phyloP scores from a whole-genome alignment of 176 grass and related monocot species.

The Stipa capillata region DNA sequence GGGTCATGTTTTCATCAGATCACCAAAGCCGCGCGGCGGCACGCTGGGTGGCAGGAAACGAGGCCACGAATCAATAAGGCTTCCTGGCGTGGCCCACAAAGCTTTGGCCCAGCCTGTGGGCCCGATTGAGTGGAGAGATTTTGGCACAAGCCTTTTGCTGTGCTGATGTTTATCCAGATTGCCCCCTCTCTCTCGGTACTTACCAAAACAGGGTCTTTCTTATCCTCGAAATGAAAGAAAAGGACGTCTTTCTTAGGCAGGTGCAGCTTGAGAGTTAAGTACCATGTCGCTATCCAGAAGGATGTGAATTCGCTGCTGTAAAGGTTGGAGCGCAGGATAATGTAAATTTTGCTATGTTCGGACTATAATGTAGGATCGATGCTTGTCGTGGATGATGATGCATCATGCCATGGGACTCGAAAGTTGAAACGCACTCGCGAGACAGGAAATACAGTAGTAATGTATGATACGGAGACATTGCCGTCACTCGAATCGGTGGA shows the following conservation, averaged over 20 bases:
- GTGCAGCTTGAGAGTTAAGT: not conserved
- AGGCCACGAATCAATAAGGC: not conserved
- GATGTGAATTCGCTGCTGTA: not conserved
- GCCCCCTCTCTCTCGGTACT: not conserved
- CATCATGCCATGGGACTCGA: too few relatives aligned
- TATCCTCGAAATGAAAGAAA: not conserved
- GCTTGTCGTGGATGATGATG: constrained; percentile 18
- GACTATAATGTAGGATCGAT: not conserved
- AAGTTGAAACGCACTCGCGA: not conserved
- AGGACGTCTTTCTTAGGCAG: not conserved
- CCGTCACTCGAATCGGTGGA: not conserved
- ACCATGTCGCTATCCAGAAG: constrained; percentile 9
- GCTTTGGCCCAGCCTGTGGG: not conserved
- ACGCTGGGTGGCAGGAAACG: not conserved
- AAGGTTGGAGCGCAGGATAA: not conserved
- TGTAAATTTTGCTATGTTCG: not conserved
- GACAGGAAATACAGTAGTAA: not conserved
- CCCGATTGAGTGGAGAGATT: not conserved
- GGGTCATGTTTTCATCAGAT: too few relatives aligned
- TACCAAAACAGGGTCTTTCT: not conserved
- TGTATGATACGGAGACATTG: not conserved
- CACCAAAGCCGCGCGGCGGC: not conserved
- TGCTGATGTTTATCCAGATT: constrained; percentile 9
- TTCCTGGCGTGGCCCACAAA: not conserved
- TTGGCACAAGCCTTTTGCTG: not conserved